A percentile compares a stretch with the other conserved stretches of the same genome.
These are phyloP conservation scores for Fonsecaea erecta DNA, from an alignment of 2,329 filamentous ascomycete genomes.

Conservation along the genomic window DNA sequence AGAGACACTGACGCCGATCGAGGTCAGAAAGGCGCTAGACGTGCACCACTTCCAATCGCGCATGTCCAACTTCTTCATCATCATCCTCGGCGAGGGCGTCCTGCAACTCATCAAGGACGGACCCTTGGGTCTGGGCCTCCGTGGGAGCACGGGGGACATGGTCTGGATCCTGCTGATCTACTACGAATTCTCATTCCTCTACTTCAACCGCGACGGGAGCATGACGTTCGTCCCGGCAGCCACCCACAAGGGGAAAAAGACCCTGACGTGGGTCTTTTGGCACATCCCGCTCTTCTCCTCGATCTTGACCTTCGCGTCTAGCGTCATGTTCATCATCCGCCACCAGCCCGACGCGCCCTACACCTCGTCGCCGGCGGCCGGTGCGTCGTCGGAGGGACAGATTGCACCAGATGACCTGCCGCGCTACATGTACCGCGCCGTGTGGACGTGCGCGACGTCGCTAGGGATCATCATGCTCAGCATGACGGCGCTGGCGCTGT, in stretches of 20 bases:
- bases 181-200: constrained; percentile 12
- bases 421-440: not conserved
- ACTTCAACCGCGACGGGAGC: constrained; percentile 20
- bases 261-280: constrained; percentile 10
- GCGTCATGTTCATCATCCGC: constrained; percentile 9
- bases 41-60: constrained; percentile 57
- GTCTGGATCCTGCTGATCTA: constrained; percentile 50
- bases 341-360: not conserved
- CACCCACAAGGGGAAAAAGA: not conserved
- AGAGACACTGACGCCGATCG: constrained; percentile 49
- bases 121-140: constrained; percentile 53
- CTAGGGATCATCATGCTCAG: constrained; percentile 7
- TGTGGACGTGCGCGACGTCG: constrained; percentile 10
- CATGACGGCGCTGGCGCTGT: not conserved
- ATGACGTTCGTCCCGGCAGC: constrained; percentile 6
- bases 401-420: not conserved
- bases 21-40: constrained; percentile 56
- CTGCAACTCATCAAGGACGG: constrained; percentile 56
- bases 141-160: constrained; percentile 50
- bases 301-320: constrained; percentile 6
- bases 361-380: not conserved
- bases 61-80: constrained; percentile 58
- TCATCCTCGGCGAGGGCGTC: constrained; percentile 58
- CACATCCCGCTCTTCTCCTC: constrained; percentile 12
- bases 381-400: not conserved